Conservation (phyloP, 805 yeast species). For the Brettanomyces sp. region DNA sequence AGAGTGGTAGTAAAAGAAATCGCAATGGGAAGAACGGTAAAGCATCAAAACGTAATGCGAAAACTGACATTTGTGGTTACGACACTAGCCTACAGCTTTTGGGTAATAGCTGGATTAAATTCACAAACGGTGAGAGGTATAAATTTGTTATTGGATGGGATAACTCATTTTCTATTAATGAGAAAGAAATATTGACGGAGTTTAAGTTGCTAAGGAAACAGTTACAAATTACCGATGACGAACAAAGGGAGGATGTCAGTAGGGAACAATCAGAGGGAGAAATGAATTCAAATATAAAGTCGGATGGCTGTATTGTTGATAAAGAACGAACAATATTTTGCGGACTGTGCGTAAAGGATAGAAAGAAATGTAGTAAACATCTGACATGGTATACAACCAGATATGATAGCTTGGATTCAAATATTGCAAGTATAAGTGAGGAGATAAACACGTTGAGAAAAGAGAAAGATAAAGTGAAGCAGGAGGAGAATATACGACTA, state of each 20-base stretch:
- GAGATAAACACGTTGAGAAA: constrained; percentile 11
- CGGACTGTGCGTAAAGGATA: constrained; percentile 40
- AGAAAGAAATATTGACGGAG: not conserved
- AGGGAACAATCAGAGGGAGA: not conserved
- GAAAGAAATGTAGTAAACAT: constrained; percentile 48
- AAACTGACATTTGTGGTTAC: constrained; percentile 46
- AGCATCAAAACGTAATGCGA: constrained; percentile 20
- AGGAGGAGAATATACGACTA: constrained; percentile 26
- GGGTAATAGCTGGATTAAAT: constrained; percentile 16
- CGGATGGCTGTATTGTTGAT: not conserved
- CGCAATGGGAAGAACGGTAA: constrained; percentile 11
- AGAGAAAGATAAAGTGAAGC: constrained; percentile 23
- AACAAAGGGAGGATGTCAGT: constrained; percentile 4
- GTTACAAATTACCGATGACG: not conserved
- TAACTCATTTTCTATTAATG: constrained; percentile 1
- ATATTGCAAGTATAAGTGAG: constrained; percentile 17
- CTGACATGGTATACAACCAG: constrained; percentile 25
- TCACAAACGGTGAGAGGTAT: constrained; percentile 8
- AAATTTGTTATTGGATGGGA: constrained; percentile 4
- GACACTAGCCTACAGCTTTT: constrained; percentile 20
- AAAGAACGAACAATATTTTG: constrained; percentile 7
- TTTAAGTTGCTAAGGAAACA: not conserved
- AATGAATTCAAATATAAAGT: no score
- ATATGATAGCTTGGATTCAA: constrained; percentile 27
- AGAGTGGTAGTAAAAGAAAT: constrained; percentile 7